Percentiles rank a stretch among this genome's conserved stretches.
Conservation (phyloP, 2,329 filamentous ascomycete species). For the Hymenoscyphus repandus region DNA sequence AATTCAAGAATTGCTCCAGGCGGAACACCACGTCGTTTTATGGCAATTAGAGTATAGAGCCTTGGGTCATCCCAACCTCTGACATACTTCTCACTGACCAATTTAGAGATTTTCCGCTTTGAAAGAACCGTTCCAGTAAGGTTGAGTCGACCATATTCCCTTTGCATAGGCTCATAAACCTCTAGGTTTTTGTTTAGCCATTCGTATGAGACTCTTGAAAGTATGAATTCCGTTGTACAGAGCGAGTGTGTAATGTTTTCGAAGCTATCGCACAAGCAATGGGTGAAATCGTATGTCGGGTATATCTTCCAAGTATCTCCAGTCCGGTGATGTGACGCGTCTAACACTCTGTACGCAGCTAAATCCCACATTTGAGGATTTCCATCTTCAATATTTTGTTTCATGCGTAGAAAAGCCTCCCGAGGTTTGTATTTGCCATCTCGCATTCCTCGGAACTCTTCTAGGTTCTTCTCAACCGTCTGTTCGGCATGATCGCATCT, state of each 20-base stretch:
- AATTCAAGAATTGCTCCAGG: constrained; percentile 86
- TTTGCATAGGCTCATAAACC: constrained; percentile 89
- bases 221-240: constrained; percentile 89
- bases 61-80: constrained; percentile 88
- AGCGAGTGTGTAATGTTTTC: constrained; percentile 89
- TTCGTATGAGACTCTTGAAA: constrained; percentile 82
- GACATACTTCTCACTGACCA: constrained; percentile 74
- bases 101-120: constrained; percentile 75
- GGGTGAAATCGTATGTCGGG: constrained; percentile 89
- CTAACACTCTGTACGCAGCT: constrained; percentile 79
- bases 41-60: constrained; percentile 78
- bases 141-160: constrained; percentile 75
- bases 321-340: constrained; percentile 72
- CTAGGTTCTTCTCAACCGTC: constrained; percentile 67
- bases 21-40: constrained; percentile 79
- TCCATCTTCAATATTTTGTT: constrained; percentile 75
- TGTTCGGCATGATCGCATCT: constrained; percentile 77
- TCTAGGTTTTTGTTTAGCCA: constrained; percentile 78
- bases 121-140: constrained; percentile 81
- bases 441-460: constrained; percentile 83
- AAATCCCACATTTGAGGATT: constrained; percentile 98
- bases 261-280: constrained; percentile 87
- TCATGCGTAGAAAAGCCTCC: constrained; percentile 86
- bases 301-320: constrained; percentile 87
- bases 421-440: constrained; percentile 85